Evolutionary conservation across 768 basidiomycete species (phyloP).

Genomic region (Auriscalpium vulgare): DNA sequence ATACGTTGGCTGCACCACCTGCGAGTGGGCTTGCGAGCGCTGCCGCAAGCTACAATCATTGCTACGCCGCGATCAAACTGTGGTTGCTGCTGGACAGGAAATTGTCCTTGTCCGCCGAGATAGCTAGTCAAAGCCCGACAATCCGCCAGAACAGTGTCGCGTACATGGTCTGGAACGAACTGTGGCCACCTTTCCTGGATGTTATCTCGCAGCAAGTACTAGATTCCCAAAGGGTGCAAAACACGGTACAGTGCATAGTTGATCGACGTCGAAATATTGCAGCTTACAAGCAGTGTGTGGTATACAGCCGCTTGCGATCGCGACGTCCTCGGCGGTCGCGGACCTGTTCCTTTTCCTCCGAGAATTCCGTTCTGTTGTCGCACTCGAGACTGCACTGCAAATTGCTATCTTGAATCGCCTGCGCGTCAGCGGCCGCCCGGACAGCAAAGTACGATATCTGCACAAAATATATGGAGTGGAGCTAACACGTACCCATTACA

Average conservation of each 20-base stretch:
- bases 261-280: background rate
- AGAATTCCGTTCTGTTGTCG: slow-evolving; percentile 43
- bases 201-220: slow-evolving; percentile 42
- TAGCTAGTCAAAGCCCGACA: slow-evolving; percentile 1
- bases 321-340: slow-evolving; percentile 53
- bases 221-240: slow-evolving; percentile 34
- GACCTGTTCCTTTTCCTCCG: slow-evolving; percentile 60
- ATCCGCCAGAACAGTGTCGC: slow-evolving; percentile 16
- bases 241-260: slow-evolving; percentile 16
- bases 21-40: slow-evolving; percentile 36
- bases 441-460: slow-evolving; percentile 18
- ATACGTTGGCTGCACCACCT: slow-evolving; percentile 22
- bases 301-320: slow-evolving; percentile 41
- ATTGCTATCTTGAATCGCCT: slow-evolving; percentile 43
- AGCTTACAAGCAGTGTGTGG: no score
- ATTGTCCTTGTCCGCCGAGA: slow-evolving; percentile 2
- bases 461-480: background rate
- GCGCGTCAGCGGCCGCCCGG: slow-evolving; percentile 36
- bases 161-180: slow-evolving; percentile 59
- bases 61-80: slow-evolving; percentile 59
- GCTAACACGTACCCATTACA: slow-evolving; percentile 19
- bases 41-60: slow-evolving; percentile 50
- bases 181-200: slow-evolving; percentile 65
- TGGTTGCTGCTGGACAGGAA: slow-evolving; percentile 58
- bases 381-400: slow-evolving; percentile 45